A percentile compares a stretch with the other conserved stretches of the same genome.
phyloP scores from a whole-genome alignment of 2,329 filamentous ascomycete genomes.

The Fusarium oxysporum region DNA sequence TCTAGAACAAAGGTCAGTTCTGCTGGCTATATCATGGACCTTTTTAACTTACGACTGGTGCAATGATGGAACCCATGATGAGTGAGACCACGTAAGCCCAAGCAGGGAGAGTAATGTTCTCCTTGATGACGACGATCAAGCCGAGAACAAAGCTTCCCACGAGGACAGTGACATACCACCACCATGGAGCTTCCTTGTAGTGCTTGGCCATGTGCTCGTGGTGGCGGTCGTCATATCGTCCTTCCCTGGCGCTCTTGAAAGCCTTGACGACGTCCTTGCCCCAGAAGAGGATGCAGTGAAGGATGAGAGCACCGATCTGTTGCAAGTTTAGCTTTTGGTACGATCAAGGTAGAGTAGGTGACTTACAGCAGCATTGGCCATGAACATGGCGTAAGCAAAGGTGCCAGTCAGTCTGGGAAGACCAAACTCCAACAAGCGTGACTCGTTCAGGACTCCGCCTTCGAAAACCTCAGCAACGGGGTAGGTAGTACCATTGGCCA shows the following conservation, averaged over 20 bases:
- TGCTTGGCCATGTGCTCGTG: conserved; percentile 63
- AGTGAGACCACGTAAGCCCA: conserved; percentile 62
- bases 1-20: conserved; percentile 50
- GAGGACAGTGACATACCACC: conserved; percentile 60
- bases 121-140: conserved; percentile 58
- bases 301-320: conserved; percentile 66
- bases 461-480: conserved; percentile 55
- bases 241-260: conserved; percentile 58
- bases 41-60: conserved; percentile 57
- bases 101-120: conserved; percentile 58
- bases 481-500: conserved; percentile 55
- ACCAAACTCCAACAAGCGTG: conserved; percentile 56
- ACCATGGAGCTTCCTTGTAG: conserved; percentile 63
- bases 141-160: conserved; percentile 59
- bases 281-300: conserved; percentile 67
- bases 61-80: conserved; percentile 58
- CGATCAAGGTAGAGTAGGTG: rapidly evolving
- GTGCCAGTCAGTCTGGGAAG: conserved; percentile 60
- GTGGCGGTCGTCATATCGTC: conserved; percentile 61
- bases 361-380: conserved; percentile 67
- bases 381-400: conserved; percentile 66
- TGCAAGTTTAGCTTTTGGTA: background rate
- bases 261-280: conserved; percentile 62
- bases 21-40: rapidly evolving
- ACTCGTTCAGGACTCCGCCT: conserved; percentile 54